Conservation (phyloP, 805 yeast genomes). For the Ogataea thermomethanolica region DNA sequence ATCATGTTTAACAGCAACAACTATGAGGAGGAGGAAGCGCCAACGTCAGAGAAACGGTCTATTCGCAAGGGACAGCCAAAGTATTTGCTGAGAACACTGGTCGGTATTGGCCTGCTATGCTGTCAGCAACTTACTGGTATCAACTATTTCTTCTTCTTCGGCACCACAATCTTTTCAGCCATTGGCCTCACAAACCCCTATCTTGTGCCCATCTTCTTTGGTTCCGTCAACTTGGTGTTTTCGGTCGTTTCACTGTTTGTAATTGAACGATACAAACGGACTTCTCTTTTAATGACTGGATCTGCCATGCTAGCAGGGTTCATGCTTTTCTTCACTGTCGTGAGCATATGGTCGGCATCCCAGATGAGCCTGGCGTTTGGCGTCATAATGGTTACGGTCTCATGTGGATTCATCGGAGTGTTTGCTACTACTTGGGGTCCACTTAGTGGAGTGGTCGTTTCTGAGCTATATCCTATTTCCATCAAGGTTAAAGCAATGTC, state of each 20-base stretch:
- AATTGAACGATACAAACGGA: slow-evolving; percentile 49
- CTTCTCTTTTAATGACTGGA: slow-evolving; percentile 44
- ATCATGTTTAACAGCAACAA: slow-evolving; percentile 18
- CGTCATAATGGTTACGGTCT: slow-evolving; percentile 54
- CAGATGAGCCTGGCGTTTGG: slow-evolving; percentile 40
- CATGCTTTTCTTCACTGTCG: slow-evolving; percentile 53
- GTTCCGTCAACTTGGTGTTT: slow-evolving; percentile 50
- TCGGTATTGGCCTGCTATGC: slow-evolving; percentile 29
- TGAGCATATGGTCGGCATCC: slow-evolving; percentile 45
- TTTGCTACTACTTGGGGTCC: slow-evolving; percentile 79
- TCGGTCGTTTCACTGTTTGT: slow-evolving; percentile 47
- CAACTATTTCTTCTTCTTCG: slow-evolving; percentile 65
- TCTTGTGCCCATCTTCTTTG: slow-evolving; percentile 52
- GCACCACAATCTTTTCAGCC: slow-evolving; percentile 51
- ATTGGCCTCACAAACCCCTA: slow-evolving; percentile 55
- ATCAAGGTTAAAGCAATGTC: slow-evolving; percentile 52
- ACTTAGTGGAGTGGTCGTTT: slow-evolving; percentile 58
- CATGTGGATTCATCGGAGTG: slow-evolving; percentile 52
- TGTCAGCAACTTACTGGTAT: slow-evolving; percentile 58
- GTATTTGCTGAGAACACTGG: slow-evolving; percentile 26
- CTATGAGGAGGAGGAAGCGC: slow-evolving; percentile 7
- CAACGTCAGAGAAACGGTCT: slow-evolving; percentile 8
- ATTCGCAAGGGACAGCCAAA: slow-evolving; percentile 30
- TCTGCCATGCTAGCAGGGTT: slow-evolving; percentile 46
- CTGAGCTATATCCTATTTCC: slow-evolving; percentile 62